Base-by-base conservation (phyloP, 2,329 filamentous ascomycete species). In the Exophiala lecanii-corni region DNA sequence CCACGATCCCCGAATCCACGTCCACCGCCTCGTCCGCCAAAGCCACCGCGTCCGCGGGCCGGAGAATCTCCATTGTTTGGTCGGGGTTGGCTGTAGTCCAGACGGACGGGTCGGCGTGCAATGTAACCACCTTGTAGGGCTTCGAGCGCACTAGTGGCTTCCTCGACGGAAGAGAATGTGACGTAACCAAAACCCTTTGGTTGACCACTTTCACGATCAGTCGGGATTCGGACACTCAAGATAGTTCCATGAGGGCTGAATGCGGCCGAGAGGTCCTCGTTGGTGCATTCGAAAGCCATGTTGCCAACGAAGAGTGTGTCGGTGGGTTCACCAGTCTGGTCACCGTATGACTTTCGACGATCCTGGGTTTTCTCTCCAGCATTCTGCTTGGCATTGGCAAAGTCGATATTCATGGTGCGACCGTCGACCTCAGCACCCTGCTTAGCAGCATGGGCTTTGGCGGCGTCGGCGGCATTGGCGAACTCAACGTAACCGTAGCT, bases 141-240 rank as follows among this genome's bases (percentile, higher is more conserved):
- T 57, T 83, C 74, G 57, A 87, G 79, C 17, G 82, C 89, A 57
- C 73, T 69, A 70, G 84, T 86, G 59, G 89, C 87, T 59, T 95
- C 89, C 19, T 94, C 88, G 50, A 92, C 66, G 13, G 84, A 85
- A 57, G 72, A 71, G 74, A 91, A 95, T 61, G 83, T 82, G 52
- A 95, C 83, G 64, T 96, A 96, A 42, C 87, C 89, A 67, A 94
- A 95, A 45, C 89, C 89, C 82, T 95, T 95, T 62, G 84, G 82
- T 57, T 81, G 79, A 54, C 88, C 89, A 50, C 81, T 81, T 49
- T 94, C 88, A 73, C 73, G 80, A 65, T 96, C 87, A 47, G 89
- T 95, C 39, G 89, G 89, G 50, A 96, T 82, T 61, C 89, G 85
- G 59, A 95, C 80, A 62, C 84, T 85, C 60, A 83, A 78, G 62